Percentiles rank a stretch among this genome's conserved stretches.
Conservation (phyloP, 257 asterid genomes). For the Mitragyna speciosa region DNA sequence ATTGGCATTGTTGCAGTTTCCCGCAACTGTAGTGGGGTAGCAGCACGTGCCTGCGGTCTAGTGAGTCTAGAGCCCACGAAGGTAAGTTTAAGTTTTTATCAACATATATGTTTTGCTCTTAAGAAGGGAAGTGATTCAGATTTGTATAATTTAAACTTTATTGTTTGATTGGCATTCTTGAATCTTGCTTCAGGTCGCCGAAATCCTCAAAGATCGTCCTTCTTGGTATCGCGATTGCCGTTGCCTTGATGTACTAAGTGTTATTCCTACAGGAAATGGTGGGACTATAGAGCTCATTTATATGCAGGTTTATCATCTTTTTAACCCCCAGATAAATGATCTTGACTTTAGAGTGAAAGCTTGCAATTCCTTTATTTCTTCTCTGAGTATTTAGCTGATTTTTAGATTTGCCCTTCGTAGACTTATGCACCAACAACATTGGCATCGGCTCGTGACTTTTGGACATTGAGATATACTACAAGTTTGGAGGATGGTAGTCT, state of each 20-base stretch:
- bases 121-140: not conserved
- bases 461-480: slow-evolving; percentile 82
- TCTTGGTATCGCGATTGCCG: slow-evolving; percentile 97
- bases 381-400: not conserved
- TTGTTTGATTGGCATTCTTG: not conserved
- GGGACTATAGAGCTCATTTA: slow-evolving; percentile 89
- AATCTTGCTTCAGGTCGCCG: slow-evolving; percentile 61
- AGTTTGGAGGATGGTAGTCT: slow-evolving; percentile 90
- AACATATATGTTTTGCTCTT: not conserved
- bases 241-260: slow-evolving; percentile 63
- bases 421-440: slow-evolving; percentile 91
- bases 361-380: not conserved
- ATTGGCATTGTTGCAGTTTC: slow-evolving; percentile 95
- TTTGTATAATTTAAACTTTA: not conserved
- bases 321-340: not conserved
- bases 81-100: slow-evolving; percentile 39
- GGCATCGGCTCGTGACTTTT: slow-evolving; percentile 95
- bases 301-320: slow-evolving; percentile 59
- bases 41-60: slow-evolving; percentile 99
- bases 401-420: slow-evolving; percentile 31
- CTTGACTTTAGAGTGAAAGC: not conserved
- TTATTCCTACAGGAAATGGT: slow-evolving; percentile 86
- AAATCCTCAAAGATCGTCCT: slow-evolving; percentile 92
- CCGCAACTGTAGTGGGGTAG: slow-evolving; percentile 94
- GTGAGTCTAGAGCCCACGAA: slow-evolving; percentile 98